These are phyloP conservation scores for Fagopyrum tataricum DNA, from an alignment of 148 eudicot genomes.

Conservation along the genomic window DNA sequence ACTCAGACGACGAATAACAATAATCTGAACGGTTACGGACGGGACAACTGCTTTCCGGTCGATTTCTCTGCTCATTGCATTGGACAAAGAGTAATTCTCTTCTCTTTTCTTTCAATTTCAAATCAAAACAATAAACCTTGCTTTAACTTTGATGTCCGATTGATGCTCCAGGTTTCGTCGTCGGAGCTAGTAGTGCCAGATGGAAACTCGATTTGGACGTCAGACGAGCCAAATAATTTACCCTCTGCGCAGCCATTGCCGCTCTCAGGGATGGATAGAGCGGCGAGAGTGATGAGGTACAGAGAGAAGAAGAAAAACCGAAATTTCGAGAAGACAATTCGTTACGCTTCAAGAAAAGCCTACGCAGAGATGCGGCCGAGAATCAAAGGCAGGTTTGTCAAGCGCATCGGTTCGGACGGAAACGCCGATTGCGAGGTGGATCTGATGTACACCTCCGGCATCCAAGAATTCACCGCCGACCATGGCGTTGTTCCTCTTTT, in stretches of 20 bases:
- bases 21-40: background rate
- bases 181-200: constrained; percentile 90
- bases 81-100: constrained; percentile 39
- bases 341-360: constrained; percentile 88
- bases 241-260: constrained; percentile 10
- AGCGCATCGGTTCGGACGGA: constrained; percentile 21
- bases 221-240: constrained; percentile 43
- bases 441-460: no score
- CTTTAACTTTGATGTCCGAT: background rate
- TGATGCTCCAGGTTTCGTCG: constrained; percentile 53
- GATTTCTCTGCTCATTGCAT: constrained; percentile 42
- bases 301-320: constrained; percentile 89
- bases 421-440: background rate
- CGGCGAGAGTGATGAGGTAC: constrained; percentile 81
- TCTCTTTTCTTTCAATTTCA: background rate
- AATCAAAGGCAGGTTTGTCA: constrained; percentile 86
- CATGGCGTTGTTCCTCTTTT: background rate
- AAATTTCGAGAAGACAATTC: constrained; percentile 85
- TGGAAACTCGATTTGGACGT: constrained; percentile 37
- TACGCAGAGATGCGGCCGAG: constrained; percentile 91
- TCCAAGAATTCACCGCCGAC: background rate
- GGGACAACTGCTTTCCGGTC: constrained; percentile 45
- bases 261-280: constrained; percentile 23
- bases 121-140: background rate
- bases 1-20: constrained; percentile 31